Base-by-base conservation (phyloP, 2,329 filamentous ascomycete species). In the Talaromyces sp. region DNA sequence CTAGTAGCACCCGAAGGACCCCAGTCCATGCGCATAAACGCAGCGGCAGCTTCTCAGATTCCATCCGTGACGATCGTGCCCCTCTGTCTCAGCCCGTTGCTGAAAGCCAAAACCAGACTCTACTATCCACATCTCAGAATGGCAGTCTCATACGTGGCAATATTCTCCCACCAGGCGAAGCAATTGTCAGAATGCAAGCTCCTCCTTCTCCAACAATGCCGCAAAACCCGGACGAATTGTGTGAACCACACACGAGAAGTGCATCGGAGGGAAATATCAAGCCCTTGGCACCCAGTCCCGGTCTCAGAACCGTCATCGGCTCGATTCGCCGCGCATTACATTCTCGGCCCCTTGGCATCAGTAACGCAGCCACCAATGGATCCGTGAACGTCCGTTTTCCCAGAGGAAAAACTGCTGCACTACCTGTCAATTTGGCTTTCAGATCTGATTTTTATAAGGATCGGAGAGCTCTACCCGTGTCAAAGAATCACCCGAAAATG, bases 131-230 rank as follows among this genome's bases (percentile, higher is more conserved):
- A 10, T 88, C 91, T 13, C 88, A 91, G 69, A 87, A 89, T 4
- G 92, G 93, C 10, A 93, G 90, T 65, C 84, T 99, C 42, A 93
- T 98, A 22, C 86, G 93, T 57, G 95, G 95, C 15, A 91, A 92
- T 62, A 72, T 96, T 6, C 85, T 96, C 64, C 91, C 92, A 17
- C 95, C 93, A 1, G 86, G 85, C 0, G 90, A 95, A 63, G 87
- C 93, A 0, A 92, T 90, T 71, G 89, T 97, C 47, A 87, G 93
- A 51, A 78, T 87, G 39, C 77, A 86, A 58, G 79, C 84, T 6
- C 81, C 84, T 6, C 80, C 79, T 55, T 81, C 81, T 3, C 77
- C 74, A 25, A 65, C 73, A 33, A 68, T 73, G 60, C 69, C 78
- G 47, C 67, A 72, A n/a, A 64, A 70, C 28, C 69, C 70, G 22